Conservation (phyloP, 768 basidiomycete species). For the Hygrocybe punicea region DNA sequence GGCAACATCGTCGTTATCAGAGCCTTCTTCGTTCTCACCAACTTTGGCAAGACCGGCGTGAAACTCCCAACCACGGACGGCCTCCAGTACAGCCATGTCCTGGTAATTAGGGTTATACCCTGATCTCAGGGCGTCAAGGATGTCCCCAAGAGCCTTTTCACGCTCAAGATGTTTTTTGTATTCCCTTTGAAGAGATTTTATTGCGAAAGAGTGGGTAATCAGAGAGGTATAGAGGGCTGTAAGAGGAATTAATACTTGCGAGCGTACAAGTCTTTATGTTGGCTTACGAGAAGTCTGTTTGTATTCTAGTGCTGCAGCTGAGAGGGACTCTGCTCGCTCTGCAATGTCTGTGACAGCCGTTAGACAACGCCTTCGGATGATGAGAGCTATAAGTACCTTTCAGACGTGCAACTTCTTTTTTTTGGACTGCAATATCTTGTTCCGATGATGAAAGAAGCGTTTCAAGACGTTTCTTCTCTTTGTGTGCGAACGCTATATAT, state of each 20-base stretch:
- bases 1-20: constrained; percentile 31
- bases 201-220: constrained; percentile 64
- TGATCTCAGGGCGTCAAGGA: constrained; percentile 73
- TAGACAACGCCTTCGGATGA: not conserved
- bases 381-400: constrained; percentile 46
- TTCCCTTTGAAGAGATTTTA: constrained; percentile 73
- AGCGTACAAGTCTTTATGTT: not conserved
- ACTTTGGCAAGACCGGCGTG: constrained; percentile 52
- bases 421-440: constrained; percentile 57
- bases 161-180: constrained; percentile 70
- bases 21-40: constrained; percentile 31
- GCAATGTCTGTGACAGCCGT: constrained; percentile 57
- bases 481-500: constrained; percentile 83
- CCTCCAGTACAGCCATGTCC: constrained; percentile 97
- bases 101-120: constrained; percentile 99
- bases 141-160: constrained; percentile 74
- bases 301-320: constrained; percentile 75
- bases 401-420: constrained; percentile 70
- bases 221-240: constrained; percentile 79
- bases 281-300: constrained; percentile 82
- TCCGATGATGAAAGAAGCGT: constrained; percentile 50
- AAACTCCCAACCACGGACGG: constrained; percentile 90
- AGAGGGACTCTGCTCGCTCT: constrained; percentile 71
- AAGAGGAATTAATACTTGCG: constrained; percentile 1
- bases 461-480: constrained; percentile 85